A percentile compares a stretch with the other conserved stretches of the same genome.
Evolutionary conservation across 441 rosid genomes (phyloP).

Genomic region (Sinapis alba): DNA sequence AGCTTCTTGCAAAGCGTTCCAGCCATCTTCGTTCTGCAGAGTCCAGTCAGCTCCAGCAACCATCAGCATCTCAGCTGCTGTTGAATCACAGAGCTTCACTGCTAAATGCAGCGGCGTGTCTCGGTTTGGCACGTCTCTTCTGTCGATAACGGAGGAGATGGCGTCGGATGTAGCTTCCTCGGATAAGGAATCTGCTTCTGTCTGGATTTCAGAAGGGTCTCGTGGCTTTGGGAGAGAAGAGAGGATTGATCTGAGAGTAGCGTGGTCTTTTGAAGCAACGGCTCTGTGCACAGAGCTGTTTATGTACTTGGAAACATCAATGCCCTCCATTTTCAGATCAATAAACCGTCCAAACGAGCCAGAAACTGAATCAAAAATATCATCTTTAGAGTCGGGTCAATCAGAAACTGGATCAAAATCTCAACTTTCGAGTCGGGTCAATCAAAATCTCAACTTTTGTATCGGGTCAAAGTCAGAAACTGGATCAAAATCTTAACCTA

Average conservation of each 20-base stretch:
- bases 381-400: constrained; percentile 36
- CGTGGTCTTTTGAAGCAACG: constrained; percentile 68
- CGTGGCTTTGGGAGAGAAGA: constrained; percentile 75
- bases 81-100: constrained; percentile 81
- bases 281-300: constrained; percentile 92
- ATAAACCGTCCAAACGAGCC: constrained; percentile 33
- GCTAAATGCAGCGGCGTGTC: constrained; percentile 98
- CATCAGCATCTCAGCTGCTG: constrained; percentile 88
- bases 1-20: constrained; percentile 98
- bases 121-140: constrained; percentile 86
- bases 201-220: constrained; percentile 69
- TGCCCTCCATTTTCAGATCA: constrained; percentile 58
- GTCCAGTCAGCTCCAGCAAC: constrained; percentile 97
- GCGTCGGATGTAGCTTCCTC: constrained; percentile 91
- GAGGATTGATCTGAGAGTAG: constrained; percentile 64
- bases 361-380: no score
- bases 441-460: constrained; percentile 35
- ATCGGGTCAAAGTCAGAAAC: constrained; percentile 35
- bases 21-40: constrained; percentile 89
- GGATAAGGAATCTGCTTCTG: constrained; percentile 67
- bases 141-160: constrained; percentile 70
- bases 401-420: constrained; percentile 10
- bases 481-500: constrained; percentile 45
- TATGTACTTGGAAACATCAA: constrained; percentile 74
- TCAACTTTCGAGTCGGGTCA: constrained; percentile 38